Evolutionary conservation across 345 rosid genomes (phyloP).

Genomic region (Rhizophora apiculata): DNA sequence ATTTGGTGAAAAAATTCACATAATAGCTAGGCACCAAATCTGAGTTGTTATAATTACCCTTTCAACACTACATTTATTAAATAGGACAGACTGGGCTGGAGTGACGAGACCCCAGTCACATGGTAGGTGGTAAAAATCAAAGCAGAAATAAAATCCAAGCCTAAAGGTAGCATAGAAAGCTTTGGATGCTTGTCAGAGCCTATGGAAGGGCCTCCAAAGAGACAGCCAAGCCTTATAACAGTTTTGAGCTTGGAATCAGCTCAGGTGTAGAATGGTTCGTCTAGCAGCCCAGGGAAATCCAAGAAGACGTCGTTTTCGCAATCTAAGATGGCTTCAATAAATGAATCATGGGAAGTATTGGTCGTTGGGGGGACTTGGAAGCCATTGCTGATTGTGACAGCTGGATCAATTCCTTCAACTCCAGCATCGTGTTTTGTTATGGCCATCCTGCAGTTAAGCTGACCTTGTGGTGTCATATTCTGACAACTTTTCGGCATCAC

Average conservation of each 20-base stretch:
- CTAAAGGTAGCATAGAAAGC: neutral
- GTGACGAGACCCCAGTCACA: too few relatives aligned
- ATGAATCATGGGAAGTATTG: conserved; percentile 26
- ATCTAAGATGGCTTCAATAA: conserved; percentile 65
- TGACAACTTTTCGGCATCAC: neutral
- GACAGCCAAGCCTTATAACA: neutral
- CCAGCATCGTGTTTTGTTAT: conserved; percentile 6
- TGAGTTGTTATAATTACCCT: too few relatives aligned
- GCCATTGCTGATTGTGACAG: conserved; percentile 12
- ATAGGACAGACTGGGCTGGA: too few relatives aligned
- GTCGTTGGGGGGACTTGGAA: conserved; percentile 25
- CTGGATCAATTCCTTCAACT: conserved; percentile 17
- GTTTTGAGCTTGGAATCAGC: neutral
- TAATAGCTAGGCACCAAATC: too few relatives aligned
- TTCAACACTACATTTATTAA: too few relatives aligned
- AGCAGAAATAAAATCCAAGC: neutral
- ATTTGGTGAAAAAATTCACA: too few relatives aligned
- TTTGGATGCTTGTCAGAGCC: neutral
- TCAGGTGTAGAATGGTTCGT: conserved; percentile 44
- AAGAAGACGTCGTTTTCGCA: conserved; percentile 61
- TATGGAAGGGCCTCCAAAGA: neutral
- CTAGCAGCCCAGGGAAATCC: conserved; percentile 61
- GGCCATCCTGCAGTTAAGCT: neutral
- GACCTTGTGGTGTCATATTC: conserved; percentile 4
- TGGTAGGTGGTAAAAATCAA: too few relatives aligned